Base-by-base conservation (phyloP, 768 basidiomycete species). In the Porpolomopsis calyptriformis region DNA sequence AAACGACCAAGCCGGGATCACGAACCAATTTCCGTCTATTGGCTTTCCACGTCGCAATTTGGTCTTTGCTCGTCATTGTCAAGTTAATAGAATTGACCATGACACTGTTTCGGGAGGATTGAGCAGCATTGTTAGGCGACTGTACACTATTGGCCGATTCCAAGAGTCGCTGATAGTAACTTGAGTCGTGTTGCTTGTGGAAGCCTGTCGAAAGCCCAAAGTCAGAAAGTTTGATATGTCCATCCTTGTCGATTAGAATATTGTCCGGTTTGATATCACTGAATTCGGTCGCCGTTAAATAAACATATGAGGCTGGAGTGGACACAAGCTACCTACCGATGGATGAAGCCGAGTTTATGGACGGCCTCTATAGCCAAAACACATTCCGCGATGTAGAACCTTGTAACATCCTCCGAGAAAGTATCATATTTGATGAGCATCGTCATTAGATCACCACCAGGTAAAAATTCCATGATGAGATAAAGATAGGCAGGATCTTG, bases 401-500 rank as follows among this genome's bases (percentile, higher is more conserved):
- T 77, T 46, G 91, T 91, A 11, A 98, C 94, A 56, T 98, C 96
- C 65, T 98, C 94, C 0, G 88, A 88, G 66, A 98, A 98, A 0
- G 93, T 96, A 61, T 97, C 96, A 65, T 98, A 97, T 66, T 98
- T 97, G 73, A 98, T 97, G 48, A 97, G 73, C 94, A 98, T 98
- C 3, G 93, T 96, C 96, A 99, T 97, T 50, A 98, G 72, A 61
- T 99, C 96, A 25, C 96, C 96, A 38, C 96, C 96, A 46, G 94
- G 93, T 38, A 99, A 72, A 64, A 94, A 99, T 67, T 98, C 96
- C 96, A 98, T 98, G 69, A 98, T 86, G 45, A 99, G 73, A 67
- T 98, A 99, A 20, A 99, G 76, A 55, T 85, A 90, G 43, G 82
- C 69, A 1, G 85, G 69, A 61, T 98, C 96, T 61, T 98, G 96